Conservation (phyloP, 2,329 filamentous ascomycete genomes). For the Colletotrichum sp. region DNA sequence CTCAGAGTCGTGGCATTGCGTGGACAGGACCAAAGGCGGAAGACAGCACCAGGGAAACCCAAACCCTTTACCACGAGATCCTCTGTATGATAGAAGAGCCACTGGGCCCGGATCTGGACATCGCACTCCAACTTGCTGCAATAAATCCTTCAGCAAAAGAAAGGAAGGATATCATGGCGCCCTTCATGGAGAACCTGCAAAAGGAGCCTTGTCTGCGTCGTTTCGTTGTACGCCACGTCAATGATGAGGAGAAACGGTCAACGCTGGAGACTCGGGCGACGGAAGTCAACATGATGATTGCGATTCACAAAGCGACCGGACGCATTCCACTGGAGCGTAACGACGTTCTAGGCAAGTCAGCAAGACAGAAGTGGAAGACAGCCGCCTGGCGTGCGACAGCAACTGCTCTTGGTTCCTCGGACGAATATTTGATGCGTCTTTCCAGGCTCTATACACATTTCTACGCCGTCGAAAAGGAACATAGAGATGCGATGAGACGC, state of each 20-base stretch:
- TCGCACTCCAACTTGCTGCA: neutral
- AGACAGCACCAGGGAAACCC: neutral
- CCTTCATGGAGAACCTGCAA: neutral
- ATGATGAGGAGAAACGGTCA: neutral
- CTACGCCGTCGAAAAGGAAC: too few relatives aligned
- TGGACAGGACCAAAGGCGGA: neutral
- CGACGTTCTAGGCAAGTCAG: neutral
- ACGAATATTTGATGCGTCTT: too few relatives aligned
- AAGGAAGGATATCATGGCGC: neutral
- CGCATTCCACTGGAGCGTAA: neutral
- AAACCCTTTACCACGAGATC: fast-evolving
- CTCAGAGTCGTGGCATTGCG: neutral
- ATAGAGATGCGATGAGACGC: too few relatives aligned
- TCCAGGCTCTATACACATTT: too few relatives aligned
- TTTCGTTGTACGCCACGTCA: neutral
- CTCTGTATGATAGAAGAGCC: neutral
- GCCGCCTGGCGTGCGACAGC: too few relatives aligned
- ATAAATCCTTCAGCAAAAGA: neutral
- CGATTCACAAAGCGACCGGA: neutral
- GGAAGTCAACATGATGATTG: neutral
- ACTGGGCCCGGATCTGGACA: neutral
- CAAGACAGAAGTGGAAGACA: too few relatives aligned
- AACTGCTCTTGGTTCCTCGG: too few relatives aligned
- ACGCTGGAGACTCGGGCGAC: neutral
- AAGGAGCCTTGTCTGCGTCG: neutral